Conservation (phyloP, 768 basidiomycete genomes). For the Cubamyces lactineus region DNA sequence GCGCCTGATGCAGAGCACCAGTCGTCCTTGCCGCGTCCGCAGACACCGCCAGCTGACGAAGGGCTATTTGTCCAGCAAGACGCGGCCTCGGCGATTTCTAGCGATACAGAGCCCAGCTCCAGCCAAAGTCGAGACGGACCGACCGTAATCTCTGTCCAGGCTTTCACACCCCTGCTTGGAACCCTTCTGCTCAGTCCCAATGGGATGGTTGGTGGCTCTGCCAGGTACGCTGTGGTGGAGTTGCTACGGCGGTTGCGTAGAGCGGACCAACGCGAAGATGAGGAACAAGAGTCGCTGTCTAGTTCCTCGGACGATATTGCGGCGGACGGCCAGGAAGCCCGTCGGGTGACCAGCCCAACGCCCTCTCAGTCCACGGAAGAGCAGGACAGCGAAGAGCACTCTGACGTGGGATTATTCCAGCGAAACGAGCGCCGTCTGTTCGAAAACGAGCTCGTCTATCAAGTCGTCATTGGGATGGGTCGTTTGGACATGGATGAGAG, state of each 20-base stretch:
- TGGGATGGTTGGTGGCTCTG: slow-evolving; percentile 67
- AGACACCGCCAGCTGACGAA: slow-evolving; percentile 9
- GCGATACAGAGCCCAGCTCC: slow-evolving; percentile 41
- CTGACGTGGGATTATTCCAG: slow-evolving; percentile 52
- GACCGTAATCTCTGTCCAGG: slow-evolving; percentile 70
- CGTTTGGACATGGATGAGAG: slow-evolving; percentile 50
- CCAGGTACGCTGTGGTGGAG: slow-evolving; percentile 78
- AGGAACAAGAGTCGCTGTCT: background rate
- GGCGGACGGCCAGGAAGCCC: background rate
- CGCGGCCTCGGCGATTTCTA: slow-evolving; percentile 43
- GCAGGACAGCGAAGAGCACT: slow-evolving; percentile 38
- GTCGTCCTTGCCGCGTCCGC: background rate
- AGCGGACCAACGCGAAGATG: slow-evolving; percentile 48
- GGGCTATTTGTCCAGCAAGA: background rate
- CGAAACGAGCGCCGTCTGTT: slow-evolving; percentile 62
- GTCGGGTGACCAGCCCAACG: slow-evolving; percentile 13
- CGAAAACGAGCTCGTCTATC: slow-evolving; percentile 79
- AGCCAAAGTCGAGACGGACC: slow-evolving; percentile 12
- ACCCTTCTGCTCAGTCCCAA: slow-evolving; percentile 85
- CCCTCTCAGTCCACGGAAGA: slow-evolving; percentile 19
- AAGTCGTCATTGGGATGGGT: slow-evolving; percentile 90
- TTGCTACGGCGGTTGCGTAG: slow-evolving; percentile 71
- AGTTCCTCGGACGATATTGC: background rate
- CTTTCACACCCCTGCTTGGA: slow-evolving; percentile 91
- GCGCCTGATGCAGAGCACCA: slow-evolving; percentile 5